Evolutionary conservation across 495 filamentous ascomycete genomes (phyloP).

Genomic region (Pseudomonodictys pantanalensis): DNA sequence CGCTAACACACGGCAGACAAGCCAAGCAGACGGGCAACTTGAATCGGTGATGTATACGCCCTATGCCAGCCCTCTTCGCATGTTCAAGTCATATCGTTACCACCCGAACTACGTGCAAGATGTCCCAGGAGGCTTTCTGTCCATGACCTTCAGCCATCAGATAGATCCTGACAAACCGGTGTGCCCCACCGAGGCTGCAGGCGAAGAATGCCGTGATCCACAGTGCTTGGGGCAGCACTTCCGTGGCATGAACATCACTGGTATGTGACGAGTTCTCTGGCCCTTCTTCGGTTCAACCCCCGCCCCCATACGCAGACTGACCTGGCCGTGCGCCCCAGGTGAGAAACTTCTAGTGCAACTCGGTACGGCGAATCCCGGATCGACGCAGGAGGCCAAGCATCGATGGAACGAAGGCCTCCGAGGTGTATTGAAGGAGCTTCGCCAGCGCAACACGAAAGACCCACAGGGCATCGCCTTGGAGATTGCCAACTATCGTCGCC

Average conservation of each 20-base stretch:
- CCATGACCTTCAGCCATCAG: constrained; percentile 86
- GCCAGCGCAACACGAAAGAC: constrained; percentile 58
- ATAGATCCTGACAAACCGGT: constrained; percentile 71
- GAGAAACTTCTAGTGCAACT: constrained; percentile 82
- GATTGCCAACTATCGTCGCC: constrained; percentile 78
- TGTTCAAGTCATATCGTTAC: constrained; percentile 85
- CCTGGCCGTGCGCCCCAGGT: constrained; percentile 64
- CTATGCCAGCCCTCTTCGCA: constrained; percentile 77
- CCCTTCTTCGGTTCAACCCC: not conserved
- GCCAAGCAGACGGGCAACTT: not conserved
- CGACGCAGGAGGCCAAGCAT: constrained; percentile 64
- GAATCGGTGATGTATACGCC: constrained; percentile 52
- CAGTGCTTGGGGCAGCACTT: constrained; percentile 78
- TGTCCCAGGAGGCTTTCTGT: constrained; percentile 74
- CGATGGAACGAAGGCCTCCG: constrained; percentile 73
- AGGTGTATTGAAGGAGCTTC: constrained; percentile 70
- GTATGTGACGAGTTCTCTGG: constrained; percentile 57
- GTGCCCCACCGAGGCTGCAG: constrained; percentile 70
- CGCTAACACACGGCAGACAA: constrained; percentile 2
- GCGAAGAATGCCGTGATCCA: constrained; percentile 72
- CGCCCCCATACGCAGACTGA: constrained; percentile 56
- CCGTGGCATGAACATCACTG: constrained; percentile 67
- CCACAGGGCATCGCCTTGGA: constrained; percentile 75
- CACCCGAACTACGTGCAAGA: constrained; percentile 69
- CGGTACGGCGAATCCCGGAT: constrained; percentile 68